Evolutionary conservation across 2,329 filamentous ascomycete genomes (phyloP).

Genomic region (Plenodomus biglobosus): DNA sequence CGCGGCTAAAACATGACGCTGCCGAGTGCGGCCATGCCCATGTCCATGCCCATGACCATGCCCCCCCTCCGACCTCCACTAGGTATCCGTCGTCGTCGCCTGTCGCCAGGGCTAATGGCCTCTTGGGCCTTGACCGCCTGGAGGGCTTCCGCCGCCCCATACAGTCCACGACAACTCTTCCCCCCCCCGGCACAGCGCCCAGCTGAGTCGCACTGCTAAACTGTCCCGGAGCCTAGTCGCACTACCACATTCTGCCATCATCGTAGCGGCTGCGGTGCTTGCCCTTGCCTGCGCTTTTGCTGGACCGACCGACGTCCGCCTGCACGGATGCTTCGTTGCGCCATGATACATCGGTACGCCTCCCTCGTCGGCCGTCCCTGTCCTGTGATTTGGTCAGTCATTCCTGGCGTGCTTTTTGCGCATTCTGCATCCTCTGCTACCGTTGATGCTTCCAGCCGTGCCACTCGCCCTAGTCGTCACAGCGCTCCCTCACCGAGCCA

Average conservation of each 20-base stretch:
- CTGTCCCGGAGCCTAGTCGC: constrained; percentile 30
- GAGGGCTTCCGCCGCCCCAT: constrained; percentile 28
- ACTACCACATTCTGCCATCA: constrained; percentile 36
- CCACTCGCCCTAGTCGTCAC: constrained; percentile 42
- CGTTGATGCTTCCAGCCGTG: constrained; percentile 45
- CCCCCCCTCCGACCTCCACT: constrained; percentile 10
- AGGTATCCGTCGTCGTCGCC: constrained; percentile 32
- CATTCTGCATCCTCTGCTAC: constrained; percentile 36
- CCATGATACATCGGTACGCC: constrained; percentile 46
- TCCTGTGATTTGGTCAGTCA: constrained; percentile 40
- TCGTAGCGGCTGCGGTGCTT: constrained; percentile 26
- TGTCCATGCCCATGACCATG: too few relatives aligned
- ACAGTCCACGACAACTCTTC: constrained; percentile 31
- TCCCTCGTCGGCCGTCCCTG: constrained; percentile 26
- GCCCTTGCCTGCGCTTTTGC: constrained; percentile 30
- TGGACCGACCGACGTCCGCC: constrained; percentile 33
- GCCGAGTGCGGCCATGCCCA: constrained; percentile 21
- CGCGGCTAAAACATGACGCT: constrained; percentile 40
- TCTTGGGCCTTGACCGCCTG: constrained; percentile 42
- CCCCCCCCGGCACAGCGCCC: constrained; percentile 27
- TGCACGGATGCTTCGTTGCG: constrained; percentile 46
- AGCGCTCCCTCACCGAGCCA: constrained; percentile 40
- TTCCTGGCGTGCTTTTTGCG: constrained; percentile 38
- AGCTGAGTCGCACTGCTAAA: constrained; percentile 40
- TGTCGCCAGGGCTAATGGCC: constrained; percentile 26